These are phyloP conservation scores for Xerocomellus intermedius DNA, from an alignment of 768 basidiomycete species.

Conservation along the genomic window DNA sequence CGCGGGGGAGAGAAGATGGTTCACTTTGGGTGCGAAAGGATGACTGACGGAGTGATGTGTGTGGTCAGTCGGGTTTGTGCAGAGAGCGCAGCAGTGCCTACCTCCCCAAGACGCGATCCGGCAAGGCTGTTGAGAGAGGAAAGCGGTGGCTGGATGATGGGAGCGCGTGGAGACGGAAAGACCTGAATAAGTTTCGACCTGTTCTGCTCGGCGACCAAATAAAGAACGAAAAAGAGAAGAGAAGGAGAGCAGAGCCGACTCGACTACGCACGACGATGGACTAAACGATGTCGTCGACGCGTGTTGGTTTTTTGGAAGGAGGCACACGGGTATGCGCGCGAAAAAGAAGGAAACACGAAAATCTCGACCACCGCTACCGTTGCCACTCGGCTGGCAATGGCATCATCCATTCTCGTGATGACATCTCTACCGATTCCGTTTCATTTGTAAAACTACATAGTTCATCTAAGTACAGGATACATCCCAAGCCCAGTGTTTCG, in stretches of 20 bases:
- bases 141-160: slow-evolving; percentile 2
- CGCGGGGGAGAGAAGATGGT: neutral
- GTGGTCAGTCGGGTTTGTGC: neutral
- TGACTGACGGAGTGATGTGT: neutral
- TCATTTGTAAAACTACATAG: no score
- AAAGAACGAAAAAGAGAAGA: neutral
- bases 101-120: slow-evolving; percentile 14
- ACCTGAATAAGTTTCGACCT: neutral
- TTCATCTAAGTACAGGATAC: no score
- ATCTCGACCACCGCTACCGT: slow-evolving; percentile 4
- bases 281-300: neutral
- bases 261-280: neutral
- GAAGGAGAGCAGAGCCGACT: neutral
- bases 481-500: no score
- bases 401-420: neutral
- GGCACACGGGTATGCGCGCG: slow-evolving; percentile 6
- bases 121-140: slow-evolving; percentile 1
- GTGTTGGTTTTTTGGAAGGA: slow-evolving; percentile 8
- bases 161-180: neutral
- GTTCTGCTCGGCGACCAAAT: neutral
- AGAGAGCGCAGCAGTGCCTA: neutral
- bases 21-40: slow-evolving; percentile 20
- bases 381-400: slow-evolving; percentile 13
- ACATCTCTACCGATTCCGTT: neutral
- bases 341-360: slow-evolving; percentile 6